phyloP scores from a whole-genome alignment of 148 eudicot genomes.

The Nepenthes mirabilis region DNA sequence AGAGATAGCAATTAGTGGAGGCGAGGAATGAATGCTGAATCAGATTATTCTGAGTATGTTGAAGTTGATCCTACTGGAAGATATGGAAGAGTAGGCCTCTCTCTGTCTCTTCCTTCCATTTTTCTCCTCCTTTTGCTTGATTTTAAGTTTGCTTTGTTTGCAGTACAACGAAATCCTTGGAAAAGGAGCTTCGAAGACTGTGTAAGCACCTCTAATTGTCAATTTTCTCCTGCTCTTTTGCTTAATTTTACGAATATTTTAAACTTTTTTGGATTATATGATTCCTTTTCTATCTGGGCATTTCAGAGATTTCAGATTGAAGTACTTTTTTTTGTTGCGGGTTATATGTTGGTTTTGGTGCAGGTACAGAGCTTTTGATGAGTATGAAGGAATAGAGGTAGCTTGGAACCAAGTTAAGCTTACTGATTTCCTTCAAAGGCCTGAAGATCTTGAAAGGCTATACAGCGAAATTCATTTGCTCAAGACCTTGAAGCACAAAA shows the following conservation, averaged over 20 bases:
- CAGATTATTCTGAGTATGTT: slow-evolving; percentile 16
- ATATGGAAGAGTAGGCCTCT: slow-evolving; percentile 19
- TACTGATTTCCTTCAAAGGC: slow-evolving; percentile 10
- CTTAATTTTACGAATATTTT: neutral
- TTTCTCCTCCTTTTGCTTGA: neutral
- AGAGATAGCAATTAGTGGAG: too few relatives aligned
- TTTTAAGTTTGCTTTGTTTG: slow-evolving; percentile 2
- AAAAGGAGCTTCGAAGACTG: slow-evolving; percentile 58
- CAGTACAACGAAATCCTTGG: slow-evolving; percentile 63
- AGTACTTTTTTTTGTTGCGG: neutral
- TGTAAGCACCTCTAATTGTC: slow-evolving; percentile 23
- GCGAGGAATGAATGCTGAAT: slow-evolving; percentile 15
- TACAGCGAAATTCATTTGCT: slow-evolving; percentile 12
- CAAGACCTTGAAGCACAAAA: slow-evolving; percentile 10
- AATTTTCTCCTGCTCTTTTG: neutral
- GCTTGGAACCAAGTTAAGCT: slow-evolving; percentile 17
- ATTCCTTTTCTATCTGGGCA: neutral
- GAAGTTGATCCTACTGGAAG: slow-evolving; percentile 26
- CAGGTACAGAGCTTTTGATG: slow-evolving; percentile 13
- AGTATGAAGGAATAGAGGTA: slow-evolving; percentile 14
- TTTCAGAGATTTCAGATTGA: neutral
- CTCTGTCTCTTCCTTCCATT: neutral
- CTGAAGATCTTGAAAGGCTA: slow-evolving; percentile 13
- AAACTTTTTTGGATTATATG: neutral
- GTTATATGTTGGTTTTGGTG: neutral